Evolutionary conservation across 495 filamentous ascomycete species (phyloP).

Genomic region (Thermochaetoides thermophila): DNA sequence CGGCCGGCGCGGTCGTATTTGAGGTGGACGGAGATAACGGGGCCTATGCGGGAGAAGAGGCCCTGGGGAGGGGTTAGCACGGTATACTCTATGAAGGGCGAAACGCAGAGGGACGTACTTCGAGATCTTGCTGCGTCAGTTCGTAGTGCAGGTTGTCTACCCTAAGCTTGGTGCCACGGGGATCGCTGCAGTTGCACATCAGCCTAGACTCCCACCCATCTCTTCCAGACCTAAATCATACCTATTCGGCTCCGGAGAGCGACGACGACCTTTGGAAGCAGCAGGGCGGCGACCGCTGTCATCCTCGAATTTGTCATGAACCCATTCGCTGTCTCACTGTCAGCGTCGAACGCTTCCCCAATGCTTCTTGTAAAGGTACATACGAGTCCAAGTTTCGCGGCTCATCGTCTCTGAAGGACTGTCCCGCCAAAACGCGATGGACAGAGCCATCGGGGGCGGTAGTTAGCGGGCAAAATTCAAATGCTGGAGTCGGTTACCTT

Average conservation of each 20-base stretch:
- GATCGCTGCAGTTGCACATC: conserved; percentile 30
- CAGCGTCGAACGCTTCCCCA: neutral
- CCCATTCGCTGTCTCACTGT: conserved; percentile 54
- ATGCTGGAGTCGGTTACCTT: too few species aligned
- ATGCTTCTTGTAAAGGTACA: too few species aligned
- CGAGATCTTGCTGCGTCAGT: conserved; percentile 70
- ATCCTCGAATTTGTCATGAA: conserved; percentile 77
- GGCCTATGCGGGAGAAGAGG: conserved; percentile 66
- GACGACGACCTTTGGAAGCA: neutral
- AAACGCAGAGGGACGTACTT: conserved; percentile 35
- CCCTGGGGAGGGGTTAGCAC: conserved; percentile 35
- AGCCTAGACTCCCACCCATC: too few species aligned
- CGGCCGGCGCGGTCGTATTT: conserved; percentile 83
- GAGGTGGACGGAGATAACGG: conserved; percentile 52
- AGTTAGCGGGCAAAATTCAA: conserved; percentile 21
- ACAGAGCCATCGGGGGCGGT: conserved; percentile 1
- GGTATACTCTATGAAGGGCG: neutral
- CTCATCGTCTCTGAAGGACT: conserved; percentile 36
- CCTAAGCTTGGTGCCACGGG: conserved; percentile 53
- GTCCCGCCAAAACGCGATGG: conserved; percentile 15
- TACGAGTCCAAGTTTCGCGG: conserved; percentile 39
- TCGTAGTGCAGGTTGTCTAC: conserved; percentile 94
- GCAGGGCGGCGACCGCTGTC: conserved; percentile 10
- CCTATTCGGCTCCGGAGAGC: neutral
- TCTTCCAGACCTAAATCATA: too few species aligned